Evolutionary conservation across 768 basidiomycete genomes (phyloP), one percentile per base, ranked within the genome.

Genomic region (Rhizopogon vulgaris): DNA sequence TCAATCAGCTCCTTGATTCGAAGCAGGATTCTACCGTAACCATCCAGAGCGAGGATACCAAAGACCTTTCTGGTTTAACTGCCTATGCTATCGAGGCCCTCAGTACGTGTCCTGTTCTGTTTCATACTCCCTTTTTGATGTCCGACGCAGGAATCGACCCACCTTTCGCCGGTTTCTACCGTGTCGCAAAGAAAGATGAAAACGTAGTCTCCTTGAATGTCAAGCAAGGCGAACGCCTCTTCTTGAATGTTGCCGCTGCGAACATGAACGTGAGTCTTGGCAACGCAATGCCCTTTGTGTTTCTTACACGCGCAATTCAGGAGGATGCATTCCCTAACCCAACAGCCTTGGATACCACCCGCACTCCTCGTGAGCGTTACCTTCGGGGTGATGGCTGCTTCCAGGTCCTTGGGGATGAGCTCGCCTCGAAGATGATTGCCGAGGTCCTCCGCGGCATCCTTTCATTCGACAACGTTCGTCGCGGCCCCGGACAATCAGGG

Each of bases 401-500:
- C 60, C 70, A 69, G 71, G 76, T 57, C 18, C 60, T 80, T 0
- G 78, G 87, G 12, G 73, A 78, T 48, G 72, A 77, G 3, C 65
- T 87, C 53, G 77, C 80, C 1, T 64, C 79, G 25, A 84, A 81
- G 71, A 76, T 83, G 49, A 69, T 86, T 56, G 70, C 73, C 22
- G 77, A 84, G 58, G 78, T 82, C 14, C 68, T 91, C n/a, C 80
- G 81, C 17, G 83, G 78, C 3, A 69, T 91, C 22, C 83, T 83
- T 54, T 74, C 74, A 34, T 73, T 79, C 39, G 69, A 76, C 24
- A 81, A 81, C 46, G 56, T 91, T 41, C 72, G 76, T 34, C 83
- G 86, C 42, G 87, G 81, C 3, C 86, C 85, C 1, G 84, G 83
- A 1, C 73, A 77, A 42, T 87, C 85, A 5, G 90, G 90, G 0